Conservation (phyloP, 768 basidiomycete genomes). For the Leccinum pellstonianum region DNA sequence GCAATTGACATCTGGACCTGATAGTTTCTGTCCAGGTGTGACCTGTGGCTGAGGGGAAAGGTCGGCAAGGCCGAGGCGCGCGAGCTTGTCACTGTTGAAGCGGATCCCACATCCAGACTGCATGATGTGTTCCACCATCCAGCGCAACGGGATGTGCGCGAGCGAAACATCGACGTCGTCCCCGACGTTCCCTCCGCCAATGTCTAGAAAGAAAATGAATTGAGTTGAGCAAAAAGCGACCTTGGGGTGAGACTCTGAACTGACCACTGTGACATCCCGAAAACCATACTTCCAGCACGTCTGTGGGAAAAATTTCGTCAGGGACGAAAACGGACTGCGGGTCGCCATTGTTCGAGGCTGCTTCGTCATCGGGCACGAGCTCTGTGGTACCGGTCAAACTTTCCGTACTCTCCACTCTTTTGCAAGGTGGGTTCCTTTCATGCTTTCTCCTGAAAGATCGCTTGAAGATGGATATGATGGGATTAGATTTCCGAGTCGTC, state of each 20-base stretch:
- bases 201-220: slow-evolving; percentile 41
- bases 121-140: slow-evolving; percentile 76
- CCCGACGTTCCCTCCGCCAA: slow-evolving; percentile 62
- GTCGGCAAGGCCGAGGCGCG: slow-evolving; percentile 38
- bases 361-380: background rate
- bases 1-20: background rate
- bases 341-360: background rate
- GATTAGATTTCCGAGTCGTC: background rate
- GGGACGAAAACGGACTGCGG: background rate
- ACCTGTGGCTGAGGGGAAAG: slow-evolving; percentile 12
- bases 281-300: slow-evolving; percentile 83
- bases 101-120: slow-evolving; percentile 54
- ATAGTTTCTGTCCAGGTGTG: background rate
- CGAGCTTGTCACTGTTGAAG: slow-evolving; percentile 53
- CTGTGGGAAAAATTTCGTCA: slow-evolving; percentile 27
- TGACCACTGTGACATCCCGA: slow-evolving; percentile 67
- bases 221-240: background rate
- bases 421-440: background rate
- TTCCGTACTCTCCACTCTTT: background rate
- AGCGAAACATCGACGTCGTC: slow-evolving; percentile 45
- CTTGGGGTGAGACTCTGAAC: slow-evolving; percentile 17
- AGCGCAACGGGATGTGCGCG: slow-evolving; percentile 62
- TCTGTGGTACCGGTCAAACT: background rate
- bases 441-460: slow-evolving; percentile 3
- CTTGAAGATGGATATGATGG: background rate